Conservation (phyloP, 1,284 basidiomycete species). For the Microbotryomycetes sp. region DNA sequence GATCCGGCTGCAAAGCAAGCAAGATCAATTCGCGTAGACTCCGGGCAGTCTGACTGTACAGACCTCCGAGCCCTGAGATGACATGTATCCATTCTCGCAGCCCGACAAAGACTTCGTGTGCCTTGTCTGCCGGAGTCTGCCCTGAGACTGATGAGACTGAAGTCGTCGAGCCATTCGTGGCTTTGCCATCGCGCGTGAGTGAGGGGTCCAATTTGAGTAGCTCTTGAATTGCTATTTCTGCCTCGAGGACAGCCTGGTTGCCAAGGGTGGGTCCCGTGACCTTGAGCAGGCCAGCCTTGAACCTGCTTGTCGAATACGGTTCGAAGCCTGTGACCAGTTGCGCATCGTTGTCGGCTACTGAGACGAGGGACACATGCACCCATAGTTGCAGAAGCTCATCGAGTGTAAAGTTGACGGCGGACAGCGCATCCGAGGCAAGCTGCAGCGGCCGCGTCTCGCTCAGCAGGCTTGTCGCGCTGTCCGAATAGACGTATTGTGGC, state of each 20-base stretch:
- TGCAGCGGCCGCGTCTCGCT: constrained; percentile 84
- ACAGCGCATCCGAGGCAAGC: constrained; percentile 63
- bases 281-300: constrained; percentile 60
- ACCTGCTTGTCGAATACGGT: constrained; percentile 45
- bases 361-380: constrained; percentile 53
- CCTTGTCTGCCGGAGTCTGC: background rate
- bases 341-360: background rate
- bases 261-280: constrained; percentile 71
- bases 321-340: background rate
- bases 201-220: constrained; percentile 3
- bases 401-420: constrained; percentile 70
- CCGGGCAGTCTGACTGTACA: too few species aligned
- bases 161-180: background rate
- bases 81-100: constrained; percentile 16
- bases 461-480: constrained; percentile 78
- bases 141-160: background rate
- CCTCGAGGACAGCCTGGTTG: constrained; percentile 82
- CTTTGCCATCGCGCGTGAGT: background rate
- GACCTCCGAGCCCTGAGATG: constrained; percentile 21
- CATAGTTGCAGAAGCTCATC: constrained; percentile 78
- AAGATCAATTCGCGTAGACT: too few species aligned
- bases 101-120: constrained; percentile 12
- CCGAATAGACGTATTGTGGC: constrained; percentile 64
- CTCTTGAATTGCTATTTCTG: constrained; percentile 56
- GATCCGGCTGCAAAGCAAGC: too few species aligned